Conservation (phyloP, 768 basidiomycete genomes). For the Panaeolus papilionaceus region DNA sequence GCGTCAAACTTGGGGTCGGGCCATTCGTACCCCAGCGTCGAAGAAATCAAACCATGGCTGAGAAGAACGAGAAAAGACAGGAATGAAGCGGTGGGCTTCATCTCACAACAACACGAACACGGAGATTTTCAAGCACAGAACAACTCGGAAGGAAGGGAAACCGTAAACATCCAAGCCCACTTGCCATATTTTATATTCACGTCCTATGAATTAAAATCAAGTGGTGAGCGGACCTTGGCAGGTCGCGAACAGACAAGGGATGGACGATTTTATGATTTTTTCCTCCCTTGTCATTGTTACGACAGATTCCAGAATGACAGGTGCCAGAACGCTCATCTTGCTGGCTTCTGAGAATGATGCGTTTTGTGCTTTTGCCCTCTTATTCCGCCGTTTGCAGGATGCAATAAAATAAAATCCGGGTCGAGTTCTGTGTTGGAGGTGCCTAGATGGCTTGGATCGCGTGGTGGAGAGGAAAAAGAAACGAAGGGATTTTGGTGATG, state of each 20-base stretch:
- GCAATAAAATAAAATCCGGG: background rate
- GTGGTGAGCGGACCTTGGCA: constrained; percentile 7
- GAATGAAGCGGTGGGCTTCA: constrained; percentile 8
- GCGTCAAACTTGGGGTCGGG: constrained; percentile 26
- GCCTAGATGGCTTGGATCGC: background rate
- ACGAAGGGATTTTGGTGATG: background rate
- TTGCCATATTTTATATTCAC: background rate
- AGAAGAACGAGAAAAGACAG: background rate
- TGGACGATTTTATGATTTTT: background rate
- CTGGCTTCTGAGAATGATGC: background rate
- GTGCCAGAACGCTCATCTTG: background rate
- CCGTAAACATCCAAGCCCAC: background rate
- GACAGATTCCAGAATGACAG: constrained; percentile 10
- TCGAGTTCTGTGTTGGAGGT: background rate
- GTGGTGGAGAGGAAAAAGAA: constrained; percentile 2
- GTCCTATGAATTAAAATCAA: background rate
- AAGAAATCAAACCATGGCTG: background rate
- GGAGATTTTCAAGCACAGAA: background rate
- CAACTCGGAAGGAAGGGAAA: background rate
- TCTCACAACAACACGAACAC: background rate
- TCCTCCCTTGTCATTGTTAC: background rate
- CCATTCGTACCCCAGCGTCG: constrained; percentile 32
- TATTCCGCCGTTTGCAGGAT: background rate
- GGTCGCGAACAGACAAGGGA: background rate
- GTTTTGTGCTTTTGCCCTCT: background rate